Percentiles rank a stretch among this genome's conserved stretches.
These are phyloP conservation scores for Pascua guehoae DNA, from an alignment of 1,284 basidiomycete genomes.

Conservation along the genomic window DNA sequence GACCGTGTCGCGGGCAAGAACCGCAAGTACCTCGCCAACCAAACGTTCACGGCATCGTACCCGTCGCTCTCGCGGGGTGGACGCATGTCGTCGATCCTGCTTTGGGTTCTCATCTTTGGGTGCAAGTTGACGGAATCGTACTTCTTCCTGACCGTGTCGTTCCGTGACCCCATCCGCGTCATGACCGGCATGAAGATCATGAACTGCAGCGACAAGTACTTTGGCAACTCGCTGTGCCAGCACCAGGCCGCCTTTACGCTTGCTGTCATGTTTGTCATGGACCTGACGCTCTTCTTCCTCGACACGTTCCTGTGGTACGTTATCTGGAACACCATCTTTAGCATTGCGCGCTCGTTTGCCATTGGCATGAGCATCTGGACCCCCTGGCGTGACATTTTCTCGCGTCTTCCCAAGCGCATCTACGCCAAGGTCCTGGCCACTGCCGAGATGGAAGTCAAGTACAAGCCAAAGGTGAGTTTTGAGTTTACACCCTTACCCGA, in stretches of 20 bases:
- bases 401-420: constrained; percentile 86
- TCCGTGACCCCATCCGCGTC: constrained; percentile 79
- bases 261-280: constrained; percentile 95
- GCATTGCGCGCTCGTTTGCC: constrained; percentile 81
- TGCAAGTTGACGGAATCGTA: constrained; percentile 94
- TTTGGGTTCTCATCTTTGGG: constrained; percentile 86
- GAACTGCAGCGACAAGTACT: constrained; percentile 75
- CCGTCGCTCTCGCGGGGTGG: constrained; percentile 61
- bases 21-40: constrained; percentile 88
- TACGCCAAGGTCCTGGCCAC: constrained; percentile 90
- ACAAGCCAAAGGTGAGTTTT: constrained; percentile 72
- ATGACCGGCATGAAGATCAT: constrained; percentile 93
- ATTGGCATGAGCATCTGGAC: constrained; percentile 94
- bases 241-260: constrained; percentile 90
- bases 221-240: constrained; percentile 72
- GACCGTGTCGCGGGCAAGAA: constrained; percentile 89
- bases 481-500: too few relatives aligned
- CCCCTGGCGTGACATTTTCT: constrained; percentile 93
- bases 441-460: constrained; percentile 88
- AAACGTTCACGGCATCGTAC: constrained; percentile 94
- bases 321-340: constrained; percentile 95
- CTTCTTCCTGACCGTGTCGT: constrained; percentile 91
- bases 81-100: constrained; percentile 66
- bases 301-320: constrained; percentile 93
- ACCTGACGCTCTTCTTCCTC: constrained; percentile 88